Conservation (phyloP, 116 monocot genomes). For the Trichopus zeylanicus region DNA sequence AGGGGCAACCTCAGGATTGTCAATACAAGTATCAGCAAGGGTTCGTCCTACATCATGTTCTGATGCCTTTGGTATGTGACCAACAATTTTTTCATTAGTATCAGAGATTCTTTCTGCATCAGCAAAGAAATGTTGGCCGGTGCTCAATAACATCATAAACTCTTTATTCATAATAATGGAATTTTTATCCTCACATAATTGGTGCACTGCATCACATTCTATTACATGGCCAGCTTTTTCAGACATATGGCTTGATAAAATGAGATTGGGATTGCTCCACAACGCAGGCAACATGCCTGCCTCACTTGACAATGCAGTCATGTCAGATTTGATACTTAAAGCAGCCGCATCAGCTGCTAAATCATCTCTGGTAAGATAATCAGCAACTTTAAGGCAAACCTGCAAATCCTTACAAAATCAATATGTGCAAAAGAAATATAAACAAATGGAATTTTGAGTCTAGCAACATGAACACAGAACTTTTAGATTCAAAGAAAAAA, state of each 20-base stretch:
- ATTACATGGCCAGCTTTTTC: background rate
- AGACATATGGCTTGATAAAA: background rate
- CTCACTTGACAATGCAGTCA: too few species aligned
- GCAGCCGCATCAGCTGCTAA: constrained; percentile 1
- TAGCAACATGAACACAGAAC: background rate
- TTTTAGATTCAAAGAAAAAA: too few species aligned
- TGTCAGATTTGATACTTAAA: too few species aligned
- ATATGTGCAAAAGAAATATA: background rate
- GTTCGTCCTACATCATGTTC: constrained; percentile 3
- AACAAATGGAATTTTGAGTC: background rate
- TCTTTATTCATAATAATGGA: constrained; percentile 6
- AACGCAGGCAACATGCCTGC: background rate
- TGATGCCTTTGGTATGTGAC: background rate
- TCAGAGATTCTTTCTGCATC: background rate
- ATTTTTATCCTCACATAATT: background rate
- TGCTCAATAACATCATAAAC: constrained; percentile 2
- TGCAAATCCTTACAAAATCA: constrained; percentile 4
- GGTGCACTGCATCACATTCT: background rate
- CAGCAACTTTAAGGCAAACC: constrained; percentile 7
- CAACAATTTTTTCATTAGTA: background rate
- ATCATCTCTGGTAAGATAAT: background rate
- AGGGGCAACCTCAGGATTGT: constrained; percentile 5
- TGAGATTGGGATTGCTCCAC: background rate
- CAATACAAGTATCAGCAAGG: background rate
- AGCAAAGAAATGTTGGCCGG: constrained; percentile 1